phyloP scores from a whole-genome alignment of 768 basidiomycete genomes.

The Holtermanniella nyarrowii region DNA sequence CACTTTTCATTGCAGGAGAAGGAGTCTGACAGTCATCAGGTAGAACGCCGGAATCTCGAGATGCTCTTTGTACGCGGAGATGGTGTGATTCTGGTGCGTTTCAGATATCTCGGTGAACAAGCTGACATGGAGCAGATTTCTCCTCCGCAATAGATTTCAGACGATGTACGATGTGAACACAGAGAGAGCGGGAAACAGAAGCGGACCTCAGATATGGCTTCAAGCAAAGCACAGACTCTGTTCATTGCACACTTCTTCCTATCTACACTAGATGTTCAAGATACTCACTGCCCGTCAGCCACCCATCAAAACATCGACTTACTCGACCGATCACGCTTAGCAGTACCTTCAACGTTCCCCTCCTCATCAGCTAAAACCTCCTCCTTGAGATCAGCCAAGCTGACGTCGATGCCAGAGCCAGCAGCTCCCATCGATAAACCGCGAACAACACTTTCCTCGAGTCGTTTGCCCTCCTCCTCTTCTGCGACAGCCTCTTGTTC shows the following conservation, averaged over 20 bases:
- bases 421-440: background rate
- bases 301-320: no score
- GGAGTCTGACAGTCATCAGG: slow-evolving; percentile 3
- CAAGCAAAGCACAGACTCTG: background rate
- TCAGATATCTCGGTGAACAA: background rate
- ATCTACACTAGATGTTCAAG: slow-evolving; percentile 9
- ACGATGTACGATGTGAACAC: background rate
- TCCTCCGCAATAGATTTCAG: background rate
- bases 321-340: background rate
- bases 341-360: slow-evolving; percentile 7
- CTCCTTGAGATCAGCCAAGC: slow-evolving; percentile 40
- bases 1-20: background rate
- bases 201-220: background rate
- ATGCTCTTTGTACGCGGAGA: slow-evolving; percentile 98
- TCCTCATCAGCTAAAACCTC: slow-evolving; percentile 58
- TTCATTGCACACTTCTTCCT: background rate
- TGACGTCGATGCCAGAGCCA: background rate
- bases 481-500: slow-evolving; percentile 28
- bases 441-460: background rate
- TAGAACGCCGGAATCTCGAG: slow-evolving; percentile 62
- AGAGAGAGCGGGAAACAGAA: background rate
- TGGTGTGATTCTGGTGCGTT: slow-evolving; percentile 77
- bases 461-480: slow-evolving; percentile 25
- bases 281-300: no score
- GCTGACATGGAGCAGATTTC: background rate